Conservation (phyloP, 106 monocot genomes). For the Amphibolis antarctica region DNA sequence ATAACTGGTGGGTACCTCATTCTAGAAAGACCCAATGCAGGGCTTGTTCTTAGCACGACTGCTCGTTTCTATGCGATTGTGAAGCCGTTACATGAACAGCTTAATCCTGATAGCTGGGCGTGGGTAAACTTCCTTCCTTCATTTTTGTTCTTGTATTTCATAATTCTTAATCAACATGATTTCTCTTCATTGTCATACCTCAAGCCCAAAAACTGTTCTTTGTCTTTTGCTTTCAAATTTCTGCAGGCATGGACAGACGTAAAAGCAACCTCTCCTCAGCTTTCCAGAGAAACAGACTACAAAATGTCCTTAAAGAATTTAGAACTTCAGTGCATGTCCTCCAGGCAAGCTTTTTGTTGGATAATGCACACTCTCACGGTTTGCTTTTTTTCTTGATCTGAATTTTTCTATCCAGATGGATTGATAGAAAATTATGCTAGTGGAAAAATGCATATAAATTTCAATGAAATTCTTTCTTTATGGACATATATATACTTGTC, state of each 20-base stretch:
- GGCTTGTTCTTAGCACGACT: slow-evolving; percentile 78
- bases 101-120: slow-evolving; percentile 69
- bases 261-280: slow-evolving; percentile 80
- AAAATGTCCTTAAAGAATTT: slow-evolving; percentile 74
- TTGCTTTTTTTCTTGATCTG: not conserved
- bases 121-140: slow-evolving; percentile 44
- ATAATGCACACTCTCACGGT: not conserved
- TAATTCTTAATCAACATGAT: too few species aligned
- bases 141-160: too few species aligned
- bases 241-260: slow-evolving; percentile 81
- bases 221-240: slow-evolving; percentile 11
- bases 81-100: slow-evolving; percentile 48
- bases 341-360: slow-evolving; percentile 45
- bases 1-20: slow-evolving; percentile 89
- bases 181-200: too few species aligned
- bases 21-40: slow-evolving; percentile 75
- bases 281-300: slow-evolving; percentile 64
- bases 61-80: slow-evolving; percentile 92
- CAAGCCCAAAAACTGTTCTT: too few species aligned
- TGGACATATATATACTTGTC: too few species aligned
- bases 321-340: slow-evolving; percentile 57
- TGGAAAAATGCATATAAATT: too few species aligned
- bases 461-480: too few species aligned
- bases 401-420: too few species aligned
- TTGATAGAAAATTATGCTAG: too few species aligned